Conservation (phyloP, 192 early-diverging fungal species). For the Martensiomyces pterosporus region DNA sequence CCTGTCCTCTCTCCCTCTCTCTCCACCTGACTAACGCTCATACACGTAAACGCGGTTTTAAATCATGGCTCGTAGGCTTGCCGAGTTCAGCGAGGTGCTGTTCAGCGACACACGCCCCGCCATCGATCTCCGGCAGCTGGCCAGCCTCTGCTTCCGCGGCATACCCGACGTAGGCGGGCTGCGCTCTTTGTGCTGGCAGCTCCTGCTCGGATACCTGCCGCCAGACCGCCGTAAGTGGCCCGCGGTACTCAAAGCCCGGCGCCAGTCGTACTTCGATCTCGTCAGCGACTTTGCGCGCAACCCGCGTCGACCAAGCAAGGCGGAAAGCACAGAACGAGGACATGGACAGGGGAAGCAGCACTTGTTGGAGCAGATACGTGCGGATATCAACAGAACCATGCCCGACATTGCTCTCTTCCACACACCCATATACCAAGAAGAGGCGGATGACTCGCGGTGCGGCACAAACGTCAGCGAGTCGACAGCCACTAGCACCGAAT, state of each 20-base stretch:
- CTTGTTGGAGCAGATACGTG: conserved; percentile 14
- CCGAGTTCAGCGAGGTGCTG: conserved; percentile 6
- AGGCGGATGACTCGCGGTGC: background rate
- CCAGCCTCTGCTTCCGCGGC: conserved; percentile 15
- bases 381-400: conserved; percentile 12
- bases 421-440: conserved; percentile 25
- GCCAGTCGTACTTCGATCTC: conserved; percentile 5
- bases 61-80: conserved; percentile 1
- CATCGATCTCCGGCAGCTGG: conserved; percentile 11
- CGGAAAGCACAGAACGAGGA: too few relatives aligned
- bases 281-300: conserved; percentile 2
- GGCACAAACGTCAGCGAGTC: conserved; percentile 3
- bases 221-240: conserved; percentile 13
- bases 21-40: background rate
- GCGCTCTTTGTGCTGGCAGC: conserved; percentile 21
- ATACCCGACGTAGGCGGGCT: conserved; percentile 13
- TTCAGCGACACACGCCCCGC: background rate
- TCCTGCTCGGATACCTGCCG: conserved; percentile 15
- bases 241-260: background rate
- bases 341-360: background rate
- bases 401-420: conserved; percentile 19
- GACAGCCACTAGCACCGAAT: conserved; percentile 2
- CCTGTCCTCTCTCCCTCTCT: background rate
- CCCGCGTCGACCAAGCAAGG: too few relatives aligned
- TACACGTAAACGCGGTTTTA: background rate